Percentiles rank a stretch among this genome's conserved stretches.
Conservation (phyloP, 140 eudicot species). For the Erigeron philadelphicus region DNA sequence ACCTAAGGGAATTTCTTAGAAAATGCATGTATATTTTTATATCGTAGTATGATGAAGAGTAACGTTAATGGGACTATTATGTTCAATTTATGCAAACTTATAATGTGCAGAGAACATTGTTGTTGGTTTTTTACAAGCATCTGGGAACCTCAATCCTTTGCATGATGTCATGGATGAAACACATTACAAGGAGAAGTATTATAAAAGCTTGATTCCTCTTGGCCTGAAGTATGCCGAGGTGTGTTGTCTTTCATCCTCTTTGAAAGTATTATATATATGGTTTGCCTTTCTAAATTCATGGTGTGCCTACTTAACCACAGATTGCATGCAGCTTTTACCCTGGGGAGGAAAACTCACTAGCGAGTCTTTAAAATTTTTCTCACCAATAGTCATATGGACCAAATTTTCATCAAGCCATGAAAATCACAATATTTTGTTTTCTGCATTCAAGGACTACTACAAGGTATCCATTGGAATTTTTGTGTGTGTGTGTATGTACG, state of each 20-base stretch:
- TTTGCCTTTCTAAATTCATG: conserved; percentile 21
- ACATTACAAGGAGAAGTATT: conserved; percentile 76
- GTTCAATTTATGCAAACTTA: too few species aligned
- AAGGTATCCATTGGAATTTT: conserved; percentile 40
- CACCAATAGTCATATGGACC: conserved; percentile 93
- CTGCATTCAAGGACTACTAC: conserved; percentile 80
- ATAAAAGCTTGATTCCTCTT: conserved; percentile 58
- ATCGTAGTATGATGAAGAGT: too few species aligned
- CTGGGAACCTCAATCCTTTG: conserved; percentile 64
- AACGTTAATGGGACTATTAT: too few species aligned
- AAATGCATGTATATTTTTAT: too few species aligned
- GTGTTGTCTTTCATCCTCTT: conserved; percentile 2
- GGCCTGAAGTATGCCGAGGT: conserved; percentile 82
- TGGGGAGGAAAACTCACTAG: conserved; percentile 93
- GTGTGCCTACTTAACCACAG: conserved; percentile 51
- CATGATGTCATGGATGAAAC: conserved; percentile 56
- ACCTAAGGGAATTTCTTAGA: too few species aligned
- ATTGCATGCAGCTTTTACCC: conserved; percentile 90
- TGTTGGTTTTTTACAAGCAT: neutral
- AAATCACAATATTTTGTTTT: conserved; percentile 50
- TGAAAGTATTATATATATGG: neutral
- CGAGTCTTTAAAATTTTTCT: conserved; percentile 84
- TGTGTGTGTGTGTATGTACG: neutral
- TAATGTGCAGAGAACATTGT: neutral
- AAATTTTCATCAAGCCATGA: conserved; percentile 58